phyloP scores from a whole-genome alignment of 2,329 filamentous ascomycete genomes.

The Echinosphaeria canescens region DNA sequence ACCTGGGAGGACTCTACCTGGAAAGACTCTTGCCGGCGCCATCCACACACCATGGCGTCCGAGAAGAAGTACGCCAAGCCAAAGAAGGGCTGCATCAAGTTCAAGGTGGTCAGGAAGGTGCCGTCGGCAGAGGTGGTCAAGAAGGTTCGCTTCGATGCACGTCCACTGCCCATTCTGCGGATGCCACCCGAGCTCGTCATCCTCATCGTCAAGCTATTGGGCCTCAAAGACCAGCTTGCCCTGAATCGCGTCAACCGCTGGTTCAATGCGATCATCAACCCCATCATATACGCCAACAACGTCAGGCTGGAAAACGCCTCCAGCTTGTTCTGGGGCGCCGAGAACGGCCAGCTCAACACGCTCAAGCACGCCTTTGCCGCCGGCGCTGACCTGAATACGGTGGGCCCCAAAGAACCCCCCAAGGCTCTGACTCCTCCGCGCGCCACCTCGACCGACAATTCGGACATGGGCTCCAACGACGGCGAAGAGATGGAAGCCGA shows the following conservation, averaged over 20 bases:
- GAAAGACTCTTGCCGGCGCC: too few species aligned
- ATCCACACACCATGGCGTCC: too few species aligned
- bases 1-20: too few species aligned
- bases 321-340: slow-evolving; percentile 7
- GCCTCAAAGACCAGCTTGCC: slow-evolving; percentile 4
- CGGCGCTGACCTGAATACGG: slow-evolving; percentile 6
- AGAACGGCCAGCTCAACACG: slow-evolving; percentile 6
- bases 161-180: slow-evolving; percentile 3
- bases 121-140: too few species aligned
- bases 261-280: slow-evolving; percentile 6
- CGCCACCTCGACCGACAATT: slow-evolving; percentile 1
- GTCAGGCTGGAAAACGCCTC: slow-evolving; percentile 2
- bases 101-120: too few species aligned
- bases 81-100: too few species aligned
- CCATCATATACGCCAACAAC: slow-evolving; percentile 6
- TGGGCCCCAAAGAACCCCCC: too few species aligned
- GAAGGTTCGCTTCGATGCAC: too few species aligned
- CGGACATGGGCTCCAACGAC: slow-evolving; percentile 1
- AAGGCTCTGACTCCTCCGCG: slow-evolving; percentile 2
- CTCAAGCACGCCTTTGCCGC: slow-evolving; percentile 6
- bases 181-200: slow-evolving; percentile 6
- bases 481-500: background rate
- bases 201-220: slow-evolving; percentile 5
- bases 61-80: too few species aligned
- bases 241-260: slow-evolving; percentile 4